A percentile compares a stretch with the other conserved stretches of the same genome.
These are phyloP conservation scores for Podila epicladia DNA, from an alignment of 192 early-diverging fungal species.

Conservation along the genomic window DNA sequence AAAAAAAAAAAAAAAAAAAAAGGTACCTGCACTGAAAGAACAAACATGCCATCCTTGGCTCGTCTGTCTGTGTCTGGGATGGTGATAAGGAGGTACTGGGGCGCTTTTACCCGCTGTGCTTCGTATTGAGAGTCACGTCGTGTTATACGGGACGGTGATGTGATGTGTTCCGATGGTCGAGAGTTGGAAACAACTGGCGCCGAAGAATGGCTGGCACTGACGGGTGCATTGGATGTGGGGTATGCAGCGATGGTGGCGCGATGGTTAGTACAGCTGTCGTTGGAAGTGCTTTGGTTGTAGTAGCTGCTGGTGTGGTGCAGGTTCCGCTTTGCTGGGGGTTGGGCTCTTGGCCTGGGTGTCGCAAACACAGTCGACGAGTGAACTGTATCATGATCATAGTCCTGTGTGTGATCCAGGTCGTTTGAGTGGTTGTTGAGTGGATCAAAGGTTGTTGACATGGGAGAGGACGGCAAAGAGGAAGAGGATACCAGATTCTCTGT, in stretches of 20 bases:
- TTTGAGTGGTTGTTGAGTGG: not conserved
- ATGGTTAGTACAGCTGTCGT: not conserved
- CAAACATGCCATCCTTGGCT: conserved; percentile 43
- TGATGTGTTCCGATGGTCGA: not conserved
- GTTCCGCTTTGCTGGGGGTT: not conserved
- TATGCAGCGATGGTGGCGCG: not conserved
- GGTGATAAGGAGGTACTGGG: conserved; percentile 42
- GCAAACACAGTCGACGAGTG: not conserved
- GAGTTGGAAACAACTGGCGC: not conserved
- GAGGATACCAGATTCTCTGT: not conserved
- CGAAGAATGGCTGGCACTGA: conserved; percentile 3
- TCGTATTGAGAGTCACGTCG: conserved; percentile 40
- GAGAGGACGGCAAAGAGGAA: not conserved
- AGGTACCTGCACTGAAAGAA: conserved; percentile 33
- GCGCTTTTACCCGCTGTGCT: conserved; percentile 35
- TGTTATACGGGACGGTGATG: not conserved
- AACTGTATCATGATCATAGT: not conserved
- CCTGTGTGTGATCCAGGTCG: not conserved
- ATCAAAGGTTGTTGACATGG: not conserved
- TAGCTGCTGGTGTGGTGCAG: not conserved
- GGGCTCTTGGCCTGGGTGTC: not conserved
- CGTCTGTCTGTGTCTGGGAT: conserved; percentile 34
- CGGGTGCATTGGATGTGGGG: not conserved
- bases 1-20: no score
- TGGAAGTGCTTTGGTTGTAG: not conserved